Percentiles rank a stretch among this genome's conserved stretches.
phyloP scores from a whole-genome alignment of 208 protist genomes.

The Trypanosoma scelopori region DNA sequence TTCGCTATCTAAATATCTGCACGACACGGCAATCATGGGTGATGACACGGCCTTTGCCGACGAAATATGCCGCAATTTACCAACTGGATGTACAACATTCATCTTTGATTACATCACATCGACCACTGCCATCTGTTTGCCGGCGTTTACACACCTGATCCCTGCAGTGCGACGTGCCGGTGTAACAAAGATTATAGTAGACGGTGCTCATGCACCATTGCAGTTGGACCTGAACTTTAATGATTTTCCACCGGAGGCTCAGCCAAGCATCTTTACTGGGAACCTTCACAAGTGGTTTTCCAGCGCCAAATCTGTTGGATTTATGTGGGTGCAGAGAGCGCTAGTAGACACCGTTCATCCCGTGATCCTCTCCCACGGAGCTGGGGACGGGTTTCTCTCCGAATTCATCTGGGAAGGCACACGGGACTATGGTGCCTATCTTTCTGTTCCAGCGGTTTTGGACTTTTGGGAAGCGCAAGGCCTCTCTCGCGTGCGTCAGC shows the following conservation, averaged over 20 bases:
- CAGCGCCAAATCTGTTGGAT: slow-evolving; percentile 80
- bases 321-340: slow-evolving; percentile 72
- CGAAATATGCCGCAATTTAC: slow-evolving; percentile 61
- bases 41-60: slow-evolving; percentile 58
- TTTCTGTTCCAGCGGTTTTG: slow-evolving; percentile 74
- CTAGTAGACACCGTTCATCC: slow-evolving; percentile 52
- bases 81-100: slow-evolving; percentile 65
- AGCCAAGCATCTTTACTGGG: slow-evolving; percentile 78
- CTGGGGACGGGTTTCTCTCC: slow-evolving; percentile 80
- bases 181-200: slow-evolving; percentile 84
- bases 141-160: slow-evolving; percentile 82
- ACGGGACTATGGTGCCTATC: slow-evolving; percentile 82
- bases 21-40: slow-evolving; percentile 64
- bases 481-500: slow-evolving; percentile 46
- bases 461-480: slow-evolving; percentile 78
- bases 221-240: slow-evolving; percentile 78
- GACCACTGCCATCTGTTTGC: slow-evolving; percentile 75
- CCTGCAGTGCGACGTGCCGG: slow-evolving; percentile 61
- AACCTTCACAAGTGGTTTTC: slow-evolving; percentile 94
- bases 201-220: slow-evolving; percentile 86
- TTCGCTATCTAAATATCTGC: slow-evolving; percentile 50
- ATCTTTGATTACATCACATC: slow-evolving; percentile 91
- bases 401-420: slow-evolving; percentile 93
- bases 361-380: slow-evolving; percentile 85
- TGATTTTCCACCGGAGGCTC: slow-evolving; percentile 40